Percentiles rank a stretch among this genome's conserved stretches.
Conservation (phyloP, 495 filamentous ascomycete genomes). For the Penicillium lividum region DNA sequence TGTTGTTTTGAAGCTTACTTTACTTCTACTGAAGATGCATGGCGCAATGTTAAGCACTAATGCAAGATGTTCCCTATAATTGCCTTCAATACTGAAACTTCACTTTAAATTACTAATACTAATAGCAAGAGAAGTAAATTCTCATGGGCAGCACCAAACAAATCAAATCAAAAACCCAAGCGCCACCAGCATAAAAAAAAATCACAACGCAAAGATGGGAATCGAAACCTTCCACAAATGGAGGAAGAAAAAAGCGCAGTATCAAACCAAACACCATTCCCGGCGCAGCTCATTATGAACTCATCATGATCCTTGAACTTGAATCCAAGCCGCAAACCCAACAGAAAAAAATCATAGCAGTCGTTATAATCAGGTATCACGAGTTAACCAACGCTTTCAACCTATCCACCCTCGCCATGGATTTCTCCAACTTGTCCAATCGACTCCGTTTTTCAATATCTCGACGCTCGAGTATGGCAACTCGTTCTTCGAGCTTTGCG, state of each 20-base stretch:
- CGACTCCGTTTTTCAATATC: conserved; percentile 70
- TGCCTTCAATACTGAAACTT: not conserved
- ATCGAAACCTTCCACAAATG: conserved; percentile 9
- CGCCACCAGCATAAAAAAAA: conserved; percentile 9
- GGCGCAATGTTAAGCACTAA: not conserved
- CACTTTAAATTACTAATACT: not conserved
- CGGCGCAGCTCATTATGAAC: not conserved
- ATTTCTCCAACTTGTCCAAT: conserved; percentile 73
- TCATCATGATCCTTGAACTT: conserved; percentile 2
- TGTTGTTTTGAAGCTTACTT: not conserved
- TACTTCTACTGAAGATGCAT: not conserved
- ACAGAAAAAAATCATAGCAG: conserved; percentile 24
- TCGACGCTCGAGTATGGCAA: conserved; percentile 65
- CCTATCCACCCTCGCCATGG: conserved; percentile 73
- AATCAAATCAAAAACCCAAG: not conserved
- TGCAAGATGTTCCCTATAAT: not conserved
- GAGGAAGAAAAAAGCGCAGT: conserved; percentile 2
- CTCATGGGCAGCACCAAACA: not conserved
- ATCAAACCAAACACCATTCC: not conserved
- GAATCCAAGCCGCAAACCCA: conserved; percentile 10
- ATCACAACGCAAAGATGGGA: conserved; percentile 12
- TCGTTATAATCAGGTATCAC: conserved; percentile 22
- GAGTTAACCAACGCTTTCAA: conserved; percentile 69
- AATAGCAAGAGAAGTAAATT: not conserved
- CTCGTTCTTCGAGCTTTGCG: conserved; percentile 74